Base-by-base conservation (phyloP, 495 filamentous ascomycete genomes). In the Daldinia concentrica region DNA sequence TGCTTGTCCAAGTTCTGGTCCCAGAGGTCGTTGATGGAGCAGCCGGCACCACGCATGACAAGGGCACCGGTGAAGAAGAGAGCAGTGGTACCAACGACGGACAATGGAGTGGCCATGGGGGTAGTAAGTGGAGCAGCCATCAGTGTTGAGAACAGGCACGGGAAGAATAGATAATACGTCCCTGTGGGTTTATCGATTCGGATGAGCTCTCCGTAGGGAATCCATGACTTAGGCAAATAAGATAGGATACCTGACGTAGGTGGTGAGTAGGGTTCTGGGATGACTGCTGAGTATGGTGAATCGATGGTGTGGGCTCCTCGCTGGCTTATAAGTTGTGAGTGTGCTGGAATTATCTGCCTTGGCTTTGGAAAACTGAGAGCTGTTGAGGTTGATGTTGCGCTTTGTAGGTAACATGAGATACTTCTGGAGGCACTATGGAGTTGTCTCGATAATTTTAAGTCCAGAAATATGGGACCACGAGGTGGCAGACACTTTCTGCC, bases 21-120 rank as follows among this genome's bases (percentile, higher is more conserved):
- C 94, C 93, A 97, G 50, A 98, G 86, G 77, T 99, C 95, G 80
- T 99, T 98, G 82, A 99, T 95, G 34, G 95, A 91, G 80, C 95
- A 99, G 15, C 95, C 95, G n/a, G 95, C 95, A 30, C 95, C 94
- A 58, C 95, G 93, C 95, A 99, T 98, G 74, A 98, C 90, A 64
- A 98, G 76, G 2, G 95, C 94, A 43, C 95, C 95, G 8, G 87
- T 81, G 77, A 95, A 90, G 84, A 99, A 99, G 60, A 97, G 89
- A 2, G 88, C 80, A 2, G 85, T 85, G 1, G 92, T 96, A 51
- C 84, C 79, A 32, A 91, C 11, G 15, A 92, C 85, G 8, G 87
- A 76, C 26, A 82, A 66, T 0, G 90, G 86, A 0, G 87, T 68
- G 2, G 91, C 82, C 29, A 89, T 82, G 3, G 93, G 88, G 0